These are phyloP conservation scores for Colletotrichum somersetense DNA, from an alignment of 2,329 filamentous ascomycete genomes.

Conservation along the genomic window DNA sequence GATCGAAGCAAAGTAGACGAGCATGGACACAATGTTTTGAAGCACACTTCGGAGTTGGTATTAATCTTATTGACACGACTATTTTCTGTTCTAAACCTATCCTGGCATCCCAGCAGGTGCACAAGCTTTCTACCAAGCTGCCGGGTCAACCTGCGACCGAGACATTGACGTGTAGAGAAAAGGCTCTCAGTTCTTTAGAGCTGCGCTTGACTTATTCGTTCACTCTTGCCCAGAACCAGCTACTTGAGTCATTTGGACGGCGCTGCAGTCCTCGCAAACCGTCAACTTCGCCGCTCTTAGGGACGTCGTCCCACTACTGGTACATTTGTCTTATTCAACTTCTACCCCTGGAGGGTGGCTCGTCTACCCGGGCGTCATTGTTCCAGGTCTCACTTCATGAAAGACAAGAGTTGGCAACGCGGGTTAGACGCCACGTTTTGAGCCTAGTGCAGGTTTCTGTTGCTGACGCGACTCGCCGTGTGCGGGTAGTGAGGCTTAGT, in stretches of 20 bases:
- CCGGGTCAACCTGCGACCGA: no score
- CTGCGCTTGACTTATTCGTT: background rate
- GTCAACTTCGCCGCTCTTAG: no score
- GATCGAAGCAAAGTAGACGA: slow-evolving; percentile 8
- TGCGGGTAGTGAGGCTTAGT: background rate
- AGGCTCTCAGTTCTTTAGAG: no score
- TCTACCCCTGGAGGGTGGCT: background rate
- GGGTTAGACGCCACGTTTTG: background rate
- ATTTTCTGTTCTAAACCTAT: background rate
- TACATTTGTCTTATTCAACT: background rate
- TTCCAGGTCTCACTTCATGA: no score
- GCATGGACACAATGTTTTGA: background rate
- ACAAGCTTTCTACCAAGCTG: no score
- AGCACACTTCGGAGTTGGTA: background rate
- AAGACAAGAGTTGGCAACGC: background rate
- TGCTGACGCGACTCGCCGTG: background rate
- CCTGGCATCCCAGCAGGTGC: background rate
- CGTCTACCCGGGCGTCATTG: background rate
- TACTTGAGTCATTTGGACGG: no score
- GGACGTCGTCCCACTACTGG: background rate
- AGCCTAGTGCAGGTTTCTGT: background rate
- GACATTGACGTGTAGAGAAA: background rate
- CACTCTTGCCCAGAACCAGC: no score
- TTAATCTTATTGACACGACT: background rate
- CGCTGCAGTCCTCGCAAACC: no score